Conservation (phyloP, 2,329 filamentous ascomycete species). For the Tolypocladium tropicale region DNA sequence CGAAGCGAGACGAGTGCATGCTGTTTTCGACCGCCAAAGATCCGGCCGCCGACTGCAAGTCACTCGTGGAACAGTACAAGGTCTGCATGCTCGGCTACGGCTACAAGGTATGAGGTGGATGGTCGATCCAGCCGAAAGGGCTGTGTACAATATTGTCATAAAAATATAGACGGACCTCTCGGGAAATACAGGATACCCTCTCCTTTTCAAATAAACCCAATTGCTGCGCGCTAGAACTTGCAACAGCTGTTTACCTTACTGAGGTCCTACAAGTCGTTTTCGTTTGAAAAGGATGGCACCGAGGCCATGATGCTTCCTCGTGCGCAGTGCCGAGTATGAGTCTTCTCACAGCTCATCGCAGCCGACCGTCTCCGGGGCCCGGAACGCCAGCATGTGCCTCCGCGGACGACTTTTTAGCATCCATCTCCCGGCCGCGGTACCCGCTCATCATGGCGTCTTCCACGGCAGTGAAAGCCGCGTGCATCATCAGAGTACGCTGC, state of each 20-base stretch:
- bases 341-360: not conserved
- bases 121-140: not conserved
- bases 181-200: conserved; percentile 4
- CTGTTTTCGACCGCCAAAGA: conserved; percentile 83
- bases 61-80: conserved; percentile 75
- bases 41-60: conserved; percentile 73
- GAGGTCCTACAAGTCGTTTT: not conserved
- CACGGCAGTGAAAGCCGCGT: conserved; percentile 9
- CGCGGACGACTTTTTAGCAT: conserved; percentile 7
- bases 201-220: not conserved
- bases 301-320: not conserved
- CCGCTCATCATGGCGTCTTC: conserved; percentile 20
- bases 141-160: conserved; percentile 13
- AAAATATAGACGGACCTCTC: conserved; percentile 5
- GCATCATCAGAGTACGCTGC: conserved; percentile 7
- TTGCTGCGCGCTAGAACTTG: not conserved
- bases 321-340: not conserved
- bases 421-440: conserved; percentile 15
- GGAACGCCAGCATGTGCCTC: not conserved
- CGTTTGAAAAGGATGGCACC: not conserved
- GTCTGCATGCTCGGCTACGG: conserved; percentile 89
- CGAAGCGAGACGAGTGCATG: conserved; percentile 94
- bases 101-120: conserved; percentile 52
- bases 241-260: too few species aligned
- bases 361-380: not conserved